Evolutionary conservation across 768 basidiomycete species (phyloP).

Genomic region (Hericium alpestre): DNA sequence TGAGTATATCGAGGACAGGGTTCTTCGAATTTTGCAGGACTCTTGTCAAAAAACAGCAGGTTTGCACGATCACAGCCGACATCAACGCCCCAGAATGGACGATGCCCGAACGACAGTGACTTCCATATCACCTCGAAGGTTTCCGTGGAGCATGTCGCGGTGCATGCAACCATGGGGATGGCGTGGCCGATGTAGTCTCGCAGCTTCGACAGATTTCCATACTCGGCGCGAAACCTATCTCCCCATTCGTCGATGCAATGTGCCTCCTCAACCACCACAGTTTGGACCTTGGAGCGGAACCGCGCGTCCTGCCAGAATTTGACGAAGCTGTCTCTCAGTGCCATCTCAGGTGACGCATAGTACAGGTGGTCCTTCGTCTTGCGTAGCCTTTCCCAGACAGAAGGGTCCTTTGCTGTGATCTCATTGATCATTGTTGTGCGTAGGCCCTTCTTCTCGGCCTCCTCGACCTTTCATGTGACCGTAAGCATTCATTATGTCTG

Average conservation of each 20-base stretch:
- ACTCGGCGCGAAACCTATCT: constrained; percentile 1
- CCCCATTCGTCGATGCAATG: constrained; percentile 27
- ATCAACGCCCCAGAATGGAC: too few species aligned
- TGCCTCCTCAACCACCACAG: constrained; percentile 23
- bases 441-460: constrained; percentile 18
- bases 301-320: constrained; percentile 20
- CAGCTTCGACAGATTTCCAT: too few species aligned
- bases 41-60: too few species aligned
- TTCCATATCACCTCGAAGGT: too few species aligned
- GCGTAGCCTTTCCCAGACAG: constrained; percentile 12
- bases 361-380: constrained; percentile 8
- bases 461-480: neutral
- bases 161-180: too few species aligned
- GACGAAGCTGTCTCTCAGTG: constrained; percentile 15
- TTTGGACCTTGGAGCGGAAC: constrained; percentile 17
- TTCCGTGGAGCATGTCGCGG: too few species aligned
- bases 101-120: too few species aligned
- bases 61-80: too few species aligned
- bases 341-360: constrained; percentile 20
- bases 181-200: too few species aligned
- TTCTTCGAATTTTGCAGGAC: too few species aligned
- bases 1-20: too few species aligned
- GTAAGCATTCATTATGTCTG: too few species aligned
- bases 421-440: constrained; percentile 19
- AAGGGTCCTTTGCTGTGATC: constrained; percentile 14